phyloP scores from a whole-genome alignment of 768 basidiomycete genomes.

The Calvatia gigantea region DNA sequence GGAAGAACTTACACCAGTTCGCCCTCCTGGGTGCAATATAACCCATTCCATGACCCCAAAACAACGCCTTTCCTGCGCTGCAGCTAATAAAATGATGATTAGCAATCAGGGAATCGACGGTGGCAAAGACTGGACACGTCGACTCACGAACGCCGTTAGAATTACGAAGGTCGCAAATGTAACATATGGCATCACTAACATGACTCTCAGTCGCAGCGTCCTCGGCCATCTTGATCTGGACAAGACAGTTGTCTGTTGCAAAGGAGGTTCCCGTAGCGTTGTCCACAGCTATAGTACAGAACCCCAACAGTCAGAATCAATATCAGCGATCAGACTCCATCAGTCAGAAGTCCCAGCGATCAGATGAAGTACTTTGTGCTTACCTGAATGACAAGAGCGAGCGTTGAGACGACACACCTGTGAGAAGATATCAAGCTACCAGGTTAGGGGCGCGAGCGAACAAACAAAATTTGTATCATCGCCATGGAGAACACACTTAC shows the following conservation, averaged over 20 bases:
- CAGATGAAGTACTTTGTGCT: background rate
- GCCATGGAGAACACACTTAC: constrained; percentile 27
- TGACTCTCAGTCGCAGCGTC: constrained; percentile 7
- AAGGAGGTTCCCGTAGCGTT: constrained; percentile 21
- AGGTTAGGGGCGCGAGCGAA: background rate
- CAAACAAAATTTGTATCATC: background rate
- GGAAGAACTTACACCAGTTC: constrained; percentile 31
- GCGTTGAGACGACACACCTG: constrained; percentile 22
- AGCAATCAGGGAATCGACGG: background rate
- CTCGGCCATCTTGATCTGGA: constrained; percentile 12
- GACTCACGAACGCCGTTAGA: constrained; percentile 34
- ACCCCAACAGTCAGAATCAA: constrained; percentile 17
- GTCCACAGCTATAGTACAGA: constrained; percentile 19
- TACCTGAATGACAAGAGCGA: constrained; percentile 26
- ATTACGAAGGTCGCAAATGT: constrained; percentile 39
- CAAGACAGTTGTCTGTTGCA: constrained; percentile 14
- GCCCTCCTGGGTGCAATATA: constrained; percentile 44
- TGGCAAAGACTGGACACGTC: background rate
- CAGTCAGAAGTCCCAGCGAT: background rate
- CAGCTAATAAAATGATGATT: constrained; percentile 12
- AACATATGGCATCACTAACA: constrained; percentile 28
- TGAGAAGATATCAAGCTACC: background rate
- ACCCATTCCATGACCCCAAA: constrained; percentile 34
- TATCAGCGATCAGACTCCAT: background rate
- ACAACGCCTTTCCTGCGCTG: constrained; percentile 19